phyloP scores from a whole-genome alignment of 2,329 filamentous ascomycete genomes.

The Grosmannia clavigera region DNA sequence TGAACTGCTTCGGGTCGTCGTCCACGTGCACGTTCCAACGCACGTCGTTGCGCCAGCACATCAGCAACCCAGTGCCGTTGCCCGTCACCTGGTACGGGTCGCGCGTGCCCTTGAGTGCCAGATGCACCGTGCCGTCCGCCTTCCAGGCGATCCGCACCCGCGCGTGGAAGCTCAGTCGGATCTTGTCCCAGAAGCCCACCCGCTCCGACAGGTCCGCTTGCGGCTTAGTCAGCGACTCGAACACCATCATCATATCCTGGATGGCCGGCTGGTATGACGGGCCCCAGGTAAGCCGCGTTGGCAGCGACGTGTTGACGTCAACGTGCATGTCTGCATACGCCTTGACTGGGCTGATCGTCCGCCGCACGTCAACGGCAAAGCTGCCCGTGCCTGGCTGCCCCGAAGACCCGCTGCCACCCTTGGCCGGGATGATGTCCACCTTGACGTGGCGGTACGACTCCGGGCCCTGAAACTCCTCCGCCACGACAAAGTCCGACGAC shows the following conservation, averaged over 20 bases:
- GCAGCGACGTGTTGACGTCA: constrained; percentile 84
- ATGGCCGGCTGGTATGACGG: constrained; percentile 96
- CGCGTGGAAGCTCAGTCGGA: constrained; percentile 87
- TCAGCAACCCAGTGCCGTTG: constrained; percentile 85
- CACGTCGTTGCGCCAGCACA: constrained; percentile 97
- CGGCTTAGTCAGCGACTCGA: constrained; percentile 94
- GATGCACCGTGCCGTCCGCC: constrained; percentile 87
- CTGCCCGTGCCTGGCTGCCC: constrained; percentile 28
- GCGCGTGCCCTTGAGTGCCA: constrained; percentile 80
- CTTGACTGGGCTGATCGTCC: constrained; percentile 90
- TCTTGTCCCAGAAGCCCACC: constrained; percentile 98
- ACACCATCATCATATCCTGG: constrained; percentile 99
- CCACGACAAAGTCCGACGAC: constrained; percentile 85
- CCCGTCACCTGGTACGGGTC: constrained; percentile 92
- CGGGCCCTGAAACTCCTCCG: constrained; percentile 75
- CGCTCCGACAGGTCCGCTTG: constrained; percentile 86
- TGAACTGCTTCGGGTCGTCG: constrained; percentile 82
- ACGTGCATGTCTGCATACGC: constrained; percentile 88
- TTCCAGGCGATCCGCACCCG: constrained; percentile 83
- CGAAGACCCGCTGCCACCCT: constrained; percentile 35
- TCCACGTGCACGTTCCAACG: constrained; percentile 74
- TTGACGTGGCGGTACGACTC: constrained; percentile 70
- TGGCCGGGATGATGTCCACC: constrained; percentile 73
- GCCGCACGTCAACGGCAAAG: constrained; percentile 74
- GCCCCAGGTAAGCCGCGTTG: constrained; percentile 92